Base-by-base conservation (phyloP, 1,284 basidiomycete genomes). In the Tilletia walkeri region DNA sequence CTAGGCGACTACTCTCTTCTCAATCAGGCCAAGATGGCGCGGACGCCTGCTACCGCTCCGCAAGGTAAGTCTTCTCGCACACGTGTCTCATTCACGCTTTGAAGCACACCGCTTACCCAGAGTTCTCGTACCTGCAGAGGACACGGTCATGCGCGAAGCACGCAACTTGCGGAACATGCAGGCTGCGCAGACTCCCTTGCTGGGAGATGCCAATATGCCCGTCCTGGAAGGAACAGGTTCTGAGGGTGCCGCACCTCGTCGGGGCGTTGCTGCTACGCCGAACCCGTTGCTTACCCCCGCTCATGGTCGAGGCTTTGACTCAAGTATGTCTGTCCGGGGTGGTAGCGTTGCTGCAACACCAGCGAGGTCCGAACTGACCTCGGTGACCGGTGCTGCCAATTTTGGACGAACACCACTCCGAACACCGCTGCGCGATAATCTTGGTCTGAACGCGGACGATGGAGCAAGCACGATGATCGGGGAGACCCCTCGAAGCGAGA, bases 161-260 rank as follows among this genome's bases (percentile, higher is more conserved):
- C 89, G 94, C 48, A 97, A 98, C 85, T 86, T 99, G 41, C 91
- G 94, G 30, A 94, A 94, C 78, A 92, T 98, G 91, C 90, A 90
- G 4, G 90, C 90, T 66, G 88, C 89, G 7, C 95, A 99, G 85
- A 99, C 96, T 0, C 96, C 96, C 18, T 86, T 99, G 2, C 88
- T 99, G 6, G 96, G 96, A 12, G 94, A 98, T 69, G 95, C 96
- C 84, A 99, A 99, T 84, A 95, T 93, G 0, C 94, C 94, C 1
- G 82, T 97, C 72, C 94, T 93, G 81, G 86, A 87, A n/a, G 92
- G 92, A 14, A 94, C 93, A 5, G 95, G 94, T 1, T 95, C 93
- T 81, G 92, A 93, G 80, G 88, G 93, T 63, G 94, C 93, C 0
- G 95, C 94, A 1, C 95, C 95, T 34, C 89, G 89, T n/a, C 24